Evolutionary conservation across 2,329 filamentous ascomycete species (phyloP), one percentile per base, ranked within the genome.

Genomic region (Pseudodiploospora longispora): DNA sequence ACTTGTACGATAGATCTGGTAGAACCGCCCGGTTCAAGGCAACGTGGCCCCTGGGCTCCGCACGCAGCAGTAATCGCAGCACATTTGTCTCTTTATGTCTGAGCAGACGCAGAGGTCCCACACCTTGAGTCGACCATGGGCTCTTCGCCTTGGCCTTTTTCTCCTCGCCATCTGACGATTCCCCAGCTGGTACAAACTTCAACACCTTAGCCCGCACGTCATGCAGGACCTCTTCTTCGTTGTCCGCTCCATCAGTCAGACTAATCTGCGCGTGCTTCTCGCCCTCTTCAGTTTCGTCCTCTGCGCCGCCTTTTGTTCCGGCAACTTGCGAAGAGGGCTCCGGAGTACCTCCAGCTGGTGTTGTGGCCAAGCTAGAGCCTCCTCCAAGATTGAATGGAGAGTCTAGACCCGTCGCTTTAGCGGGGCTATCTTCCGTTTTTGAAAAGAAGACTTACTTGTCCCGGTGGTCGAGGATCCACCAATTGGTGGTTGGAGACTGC

Each of bases 21-120:
- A 87, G 63, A 40, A 90, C 62, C 19, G 71, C 63, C 53, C 82
- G 78, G 65, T 94, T 94, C 55, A 94, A 67, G 4, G 84, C 75
- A 38, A 91, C 70, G 34, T 83, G 77, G 10, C 87, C 87, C 50
- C 81, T 76, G 0, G 86, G 85, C 51, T 89, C 84, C n/a, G 79
- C 78, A 40, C 87, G 80, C 49, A 90, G 66, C 19, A 94, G 66
- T 38, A 93, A 67, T 35, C 87, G 79, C 4, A 82, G 75, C 29
- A 75, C 72, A 19, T 76, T 78, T 1, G 80, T 86, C 10, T 74
- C 72, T 60, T 86, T 85, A 67, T 91, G 76, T 63, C 84, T 83
- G 49, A 94, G 70, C 10, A 95, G 60, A 34, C 85, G 82, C 42
- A 90, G 67, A 8, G 78, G 75, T 1, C 88, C 88, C 6, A 87